Percentiles rank a stretch among this genome's conserved stretches.
Evolutionary conservation across 176 grass and related monocot genomes (phyloP).

Genomic region (Phyllostachys edulis): DNA sequence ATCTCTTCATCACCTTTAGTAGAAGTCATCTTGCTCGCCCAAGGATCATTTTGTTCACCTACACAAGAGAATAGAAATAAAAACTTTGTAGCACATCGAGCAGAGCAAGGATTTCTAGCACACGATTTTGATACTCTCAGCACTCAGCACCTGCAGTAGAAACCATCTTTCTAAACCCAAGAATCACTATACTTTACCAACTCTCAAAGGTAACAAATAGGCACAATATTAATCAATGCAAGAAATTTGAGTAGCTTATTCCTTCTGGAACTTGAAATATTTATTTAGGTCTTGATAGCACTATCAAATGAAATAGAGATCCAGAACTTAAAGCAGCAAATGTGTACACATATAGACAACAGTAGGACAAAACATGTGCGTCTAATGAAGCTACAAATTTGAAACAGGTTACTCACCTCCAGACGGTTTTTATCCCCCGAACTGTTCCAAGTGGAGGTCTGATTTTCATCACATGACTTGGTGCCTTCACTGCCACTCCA

Average conservation of each 20-base stretch:
- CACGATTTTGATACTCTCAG: neutral
- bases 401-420: conserved; percentile 27
- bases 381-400: conserved; percentile 6
- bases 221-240: neutral
- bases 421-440: conserved; percentile 32
- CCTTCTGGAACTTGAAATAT: neutral
- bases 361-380: neutral
- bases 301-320: neutral
- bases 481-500: neutral
- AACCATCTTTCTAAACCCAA: conserved; percentile 16
- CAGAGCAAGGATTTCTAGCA: neutral
- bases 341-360: neutral
- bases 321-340: neutral
- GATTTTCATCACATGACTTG: conserved; percentile 41
- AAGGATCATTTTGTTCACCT: conserved; percentile 44
- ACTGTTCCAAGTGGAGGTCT: conserved; percentile 42
- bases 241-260: conserved; percentile 21
- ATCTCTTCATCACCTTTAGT: conserved; percentile 31
- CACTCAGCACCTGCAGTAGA: neutral
- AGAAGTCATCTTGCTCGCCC: conserved; percentile 39
- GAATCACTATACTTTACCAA: neutral
- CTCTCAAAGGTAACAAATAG: conserved; percentile 5
- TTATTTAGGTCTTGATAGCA: neutral
- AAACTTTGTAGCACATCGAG: neutral
- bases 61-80: conserved; percentile 4